Base-by-base conservation (phyloP, 768 basidiomycete species). In the Trametes villosa region DNA sequence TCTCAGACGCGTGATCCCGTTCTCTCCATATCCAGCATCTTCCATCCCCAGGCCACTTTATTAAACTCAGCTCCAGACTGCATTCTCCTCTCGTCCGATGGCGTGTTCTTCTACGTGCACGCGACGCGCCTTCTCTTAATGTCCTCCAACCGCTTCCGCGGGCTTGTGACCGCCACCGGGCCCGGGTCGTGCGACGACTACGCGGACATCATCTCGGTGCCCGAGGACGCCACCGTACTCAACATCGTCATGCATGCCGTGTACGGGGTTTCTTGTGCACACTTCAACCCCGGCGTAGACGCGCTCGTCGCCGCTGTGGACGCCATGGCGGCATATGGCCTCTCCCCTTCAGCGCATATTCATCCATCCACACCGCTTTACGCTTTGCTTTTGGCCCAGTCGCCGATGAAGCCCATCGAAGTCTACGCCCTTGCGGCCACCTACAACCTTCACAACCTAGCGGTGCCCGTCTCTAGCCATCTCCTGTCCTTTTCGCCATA, bases 181-280 rank as follows among this genome's bases (percentile, higher is more conserved):
- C n/a, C n/a, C n/a, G n/a, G n/a, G n/a, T n/a, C n/a, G n/a, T n/a
- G n/a, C n/a, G n/a, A n/a, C n/a, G n/a, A n/a, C n/a, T n/a, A n/a
- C n/a, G n/a, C n/a, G n/a, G n/a, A n/a, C n/a, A n/a, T n/a, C n/a
- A n/a, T n/a, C n/a, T n/a, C n/a, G n/a, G n/a, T n/a, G n/a, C n/a
- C n/a, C 7, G 86, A 91, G 63, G 67, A 81, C 33, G 85, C 90
- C 0, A 72, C 75, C 0, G 76, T 86, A 8, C 74, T 92, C 64
- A 92, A 92, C 66, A 78, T 92, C 67, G 75, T 92, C 48, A 76
- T 92, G 20, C 91, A 93, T 66, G 72, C 82, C 5, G 71, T 89
- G 47, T 92, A 93, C 72, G 80, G 86, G 65, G 78, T 89, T 71
- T 82, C 88, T 3, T 89, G 86, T 68, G 78, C 83, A 22, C 87